phyloP scores from a whole-genome alignment of 306 rosid species.

The Quillaja saponaria region DNA sequence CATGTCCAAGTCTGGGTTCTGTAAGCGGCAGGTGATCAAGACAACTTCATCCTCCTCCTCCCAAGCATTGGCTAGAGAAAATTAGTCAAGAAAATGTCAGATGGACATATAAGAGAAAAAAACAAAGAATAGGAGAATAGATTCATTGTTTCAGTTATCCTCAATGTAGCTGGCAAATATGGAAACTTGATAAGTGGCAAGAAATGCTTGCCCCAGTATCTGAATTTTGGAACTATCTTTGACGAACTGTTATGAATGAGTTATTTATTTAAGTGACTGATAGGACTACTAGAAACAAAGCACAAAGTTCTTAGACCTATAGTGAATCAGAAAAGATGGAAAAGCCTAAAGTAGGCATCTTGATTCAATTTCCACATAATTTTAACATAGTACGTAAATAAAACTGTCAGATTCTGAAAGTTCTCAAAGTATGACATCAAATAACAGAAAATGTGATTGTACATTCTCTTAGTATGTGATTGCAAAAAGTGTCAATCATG shows the following conservation, averaged over 20 bases:
- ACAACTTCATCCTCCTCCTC: slow-evolving; percentile 97
- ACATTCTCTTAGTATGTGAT: slow-evolving; percentile 16
- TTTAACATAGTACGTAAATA: no score
- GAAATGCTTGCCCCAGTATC: neutral
- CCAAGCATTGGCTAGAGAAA: slow-evolving; percentile 84
- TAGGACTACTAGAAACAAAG: no score
- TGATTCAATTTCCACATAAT: no score
- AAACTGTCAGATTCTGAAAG: no score
- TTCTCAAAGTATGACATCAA: no score
- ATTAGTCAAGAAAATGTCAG: slow-evolving; percentile 26
- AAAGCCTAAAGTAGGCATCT: no score
- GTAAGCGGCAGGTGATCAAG: slow-evolving; percentile 78
- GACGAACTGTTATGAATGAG: no score
- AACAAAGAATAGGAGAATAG: slow-evolving; percentile 9
- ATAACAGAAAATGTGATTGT: no score
- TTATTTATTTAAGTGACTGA: no score
- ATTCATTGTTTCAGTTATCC: slow-evolving; percentile 13
- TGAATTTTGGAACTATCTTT: no score
- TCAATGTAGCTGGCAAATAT: neutral
- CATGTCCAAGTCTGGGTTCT: slow-evolving; percentile 70
- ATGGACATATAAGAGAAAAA: slow-evolving; percentile 8
- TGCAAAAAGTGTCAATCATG: slow-evolving; percentile 4
- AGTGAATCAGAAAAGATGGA: no score
- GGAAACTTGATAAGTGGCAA: neutral
- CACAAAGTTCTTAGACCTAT: no score